Base-by-base conservation (phyloP, 768 basidiomycete genomes). In the Xanthoconium stramineum region DNA sequence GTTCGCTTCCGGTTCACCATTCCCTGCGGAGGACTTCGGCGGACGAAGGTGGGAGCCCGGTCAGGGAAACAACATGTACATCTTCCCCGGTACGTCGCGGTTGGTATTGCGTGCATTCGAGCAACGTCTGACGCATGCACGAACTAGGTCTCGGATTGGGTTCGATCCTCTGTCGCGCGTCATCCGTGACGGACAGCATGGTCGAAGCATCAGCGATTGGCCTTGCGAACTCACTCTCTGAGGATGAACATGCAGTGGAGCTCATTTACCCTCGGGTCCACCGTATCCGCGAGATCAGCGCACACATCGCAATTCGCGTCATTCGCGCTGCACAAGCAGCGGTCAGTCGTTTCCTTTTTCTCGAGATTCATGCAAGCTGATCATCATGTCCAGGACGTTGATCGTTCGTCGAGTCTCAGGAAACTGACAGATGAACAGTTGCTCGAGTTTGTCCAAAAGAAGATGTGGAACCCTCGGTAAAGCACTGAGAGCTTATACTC, bases 31-130 rank as follows among this genome's bases (percentile, higher is more conserved):
- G 60, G 64, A 72, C 53, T 87, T 77, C 73, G 71, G 78, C 36
- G 85, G 84, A 32, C 76, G 74, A 51, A 78, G 61, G 35, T 74
- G 86, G 61, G 85, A 86, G 60, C 85, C 94, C 3, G 91, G 91
- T 24, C 95, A 97, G 73, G 94, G 94, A 29, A 97, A 96, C 71
- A 98, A 96, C 72, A 94, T 94, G 91, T 90, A 89, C 70, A 88
- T 89, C 65, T 87, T 87, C 78, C 85, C 84, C 47, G 82, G 84
- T 83, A 40, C 15, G 72, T 65, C 15, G 3, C 6, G 13, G 13
- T 28, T 7, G n/a, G 8, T 0, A 30, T 43, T 24, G 24, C n/a
- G 13, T 24, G 19, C n/a, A 11, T 45, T 14, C 38, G 1, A 15
- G 19, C 13, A n/a, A n/a, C 50, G n/a, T 13, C 33, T 67, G 55